Conservation (phyloP, 1,284 basidiomycete species). For the Ganoderma multipileum region DNA sequence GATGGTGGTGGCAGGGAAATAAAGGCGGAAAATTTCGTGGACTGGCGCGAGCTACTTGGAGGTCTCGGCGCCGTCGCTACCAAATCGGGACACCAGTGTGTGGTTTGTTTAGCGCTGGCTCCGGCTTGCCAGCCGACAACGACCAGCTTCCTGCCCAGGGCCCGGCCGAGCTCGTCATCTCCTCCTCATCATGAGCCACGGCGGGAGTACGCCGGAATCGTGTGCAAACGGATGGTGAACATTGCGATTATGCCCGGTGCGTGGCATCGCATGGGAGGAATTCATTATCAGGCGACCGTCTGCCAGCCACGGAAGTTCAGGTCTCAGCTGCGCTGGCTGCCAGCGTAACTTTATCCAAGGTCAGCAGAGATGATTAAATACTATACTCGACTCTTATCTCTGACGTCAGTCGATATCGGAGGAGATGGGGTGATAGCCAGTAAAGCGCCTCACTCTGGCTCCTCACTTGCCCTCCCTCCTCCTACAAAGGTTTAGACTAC, state of each 20-base stretch:
- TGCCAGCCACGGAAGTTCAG: not conserved
- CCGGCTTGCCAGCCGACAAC: not conserved
- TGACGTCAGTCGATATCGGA: not conserved
- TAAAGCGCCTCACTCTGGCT: not conserved
- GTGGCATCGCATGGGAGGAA: slow-evolving; percentile 3
- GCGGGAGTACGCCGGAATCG: too few species aligned
- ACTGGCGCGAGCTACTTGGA: slow-evolving; percentile 6
- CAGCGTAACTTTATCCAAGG: not conserved
- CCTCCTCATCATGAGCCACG: not conserved
- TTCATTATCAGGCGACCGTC: not conserved
- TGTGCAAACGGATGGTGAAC: not conserved
- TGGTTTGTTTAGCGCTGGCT: slow-evolving; percentile 5
- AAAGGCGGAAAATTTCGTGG: slow-evolving; percentile 17
- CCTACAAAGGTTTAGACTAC: not conserved
- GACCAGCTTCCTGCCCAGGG: not conserved
- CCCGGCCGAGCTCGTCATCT: slow-evolving; percentile 3
- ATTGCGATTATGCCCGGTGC: not conserved
- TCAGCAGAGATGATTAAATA: not conserved
- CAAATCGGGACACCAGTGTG: slow-evolving; percentile 4
- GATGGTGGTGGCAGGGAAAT: slow-evolving; percentile 9
- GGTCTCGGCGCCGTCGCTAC: slow-evolving; percentile 9
- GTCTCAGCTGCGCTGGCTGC: not conserved
- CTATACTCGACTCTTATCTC: not conserved
- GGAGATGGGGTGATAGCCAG: not conserved
- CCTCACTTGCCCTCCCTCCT: not conserved